Evolutionary conservation across 164 flowering plant genomes (phyloP), one percentile per base, ranked within the genome.

Genomic region (Amborella trichopoda): DNA sequence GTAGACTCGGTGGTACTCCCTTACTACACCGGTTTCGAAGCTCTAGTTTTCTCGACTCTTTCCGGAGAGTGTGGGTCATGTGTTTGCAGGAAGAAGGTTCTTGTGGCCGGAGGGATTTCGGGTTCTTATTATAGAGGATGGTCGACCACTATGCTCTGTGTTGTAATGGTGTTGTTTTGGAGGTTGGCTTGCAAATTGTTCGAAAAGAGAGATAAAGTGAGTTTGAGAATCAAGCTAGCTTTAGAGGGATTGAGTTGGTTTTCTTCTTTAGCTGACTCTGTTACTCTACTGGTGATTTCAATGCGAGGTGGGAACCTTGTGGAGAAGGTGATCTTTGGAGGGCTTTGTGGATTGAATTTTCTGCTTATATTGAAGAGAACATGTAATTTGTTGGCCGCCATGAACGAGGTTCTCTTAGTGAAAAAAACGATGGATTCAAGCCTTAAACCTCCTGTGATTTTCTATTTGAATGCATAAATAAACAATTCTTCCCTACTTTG

Each of bases 41-140:
- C 78, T 24, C 49, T 71, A 16, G 42, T 66, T 1, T 54, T 58
- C 2, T 73, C 78, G 2, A 60, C 46, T 1, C 62, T 70, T 32
- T 76, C 78, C 3, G 76, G 81, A 1, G 76, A 70, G 46, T 76
- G 81, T 43, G 10, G 20, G 2, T 65, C 76, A 20, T 76, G 81
- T 40, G 54, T 76, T 4, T 76, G 81, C 40, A 55, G 81, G 10
- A 63, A 53, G 46, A 66, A 67, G 48, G 59, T 27, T 49, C 26
- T 76, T 53, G 51, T 55, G 17, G 74, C 60, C 21, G 76, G 78
- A 39, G 78, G 81, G 23, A 60, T n/a, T 57, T 22, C 62, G 30
- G 44, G 66, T 14, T 22, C 55, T 2, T n/a, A n/a, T n/a, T 76
- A 70, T 56, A 48, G 74, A 42, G 74, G 74, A 3, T 66, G 72